Percentiles rank a stretch among this genome's conserved stretches.
Conservation (phyloP, 2,329 filamentous ascomycete genomes). For the Colletotrichum sp. region DNA sequence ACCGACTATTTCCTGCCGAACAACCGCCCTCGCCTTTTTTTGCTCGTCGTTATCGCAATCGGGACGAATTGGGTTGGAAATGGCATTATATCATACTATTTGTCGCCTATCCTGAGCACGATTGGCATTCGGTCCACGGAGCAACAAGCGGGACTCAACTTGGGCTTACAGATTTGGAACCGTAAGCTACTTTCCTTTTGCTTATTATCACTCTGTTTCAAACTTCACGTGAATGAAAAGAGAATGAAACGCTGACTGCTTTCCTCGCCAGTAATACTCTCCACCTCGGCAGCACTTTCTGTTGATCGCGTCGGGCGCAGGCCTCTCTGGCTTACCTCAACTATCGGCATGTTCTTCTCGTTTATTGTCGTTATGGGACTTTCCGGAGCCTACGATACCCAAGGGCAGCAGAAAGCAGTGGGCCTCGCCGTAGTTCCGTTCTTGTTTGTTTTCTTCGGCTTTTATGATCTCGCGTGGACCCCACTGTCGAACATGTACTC, state of each 20-base stretch:
- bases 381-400: background rate
- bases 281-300: background rate
- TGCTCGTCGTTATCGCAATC: background rate
- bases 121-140: background rate
- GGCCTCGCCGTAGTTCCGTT: constrained; percentile 35
- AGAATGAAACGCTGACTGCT: background rate
- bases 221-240: background rate
- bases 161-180: background rate
- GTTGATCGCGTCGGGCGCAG: background rate
- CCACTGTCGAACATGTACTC: constrained; percentile 34
- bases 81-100: background rate
- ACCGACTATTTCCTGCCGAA: background rate
- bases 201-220: background rate
- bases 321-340: background rate
- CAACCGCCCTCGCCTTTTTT: background rate
- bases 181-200: background rate
- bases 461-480: constrained; percentile 40
- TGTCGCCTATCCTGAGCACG: background rate
- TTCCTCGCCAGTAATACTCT: background rate
- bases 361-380: background rate
- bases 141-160: background rate
- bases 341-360: background rate
- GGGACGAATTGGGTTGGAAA: background rate
- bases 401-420: constrained; percentile 20
- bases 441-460: constrained; percentile 42